A percentile compares a stretch with the other conserved stretches of the same genome.
phyloP scores from a whole-genome alignment of 116 monocot genomes.

The Thalassia testudinum region DNA sequence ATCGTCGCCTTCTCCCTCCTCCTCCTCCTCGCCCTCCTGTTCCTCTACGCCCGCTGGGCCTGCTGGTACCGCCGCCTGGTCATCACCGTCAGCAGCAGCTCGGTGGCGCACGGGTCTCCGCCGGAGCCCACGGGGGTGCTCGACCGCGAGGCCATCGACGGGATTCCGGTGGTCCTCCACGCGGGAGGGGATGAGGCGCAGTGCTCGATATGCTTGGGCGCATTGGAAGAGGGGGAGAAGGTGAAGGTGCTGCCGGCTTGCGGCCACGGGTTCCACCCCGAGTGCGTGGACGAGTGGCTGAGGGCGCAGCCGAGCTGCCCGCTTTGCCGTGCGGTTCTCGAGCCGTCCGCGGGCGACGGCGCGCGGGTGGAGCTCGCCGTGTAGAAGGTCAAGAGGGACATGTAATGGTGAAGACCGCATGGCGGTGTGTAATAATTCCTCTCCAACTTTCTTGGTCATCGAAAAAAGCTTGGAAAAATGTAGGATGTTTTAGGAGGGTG shows the following conservation, averaged over 20 bases:
- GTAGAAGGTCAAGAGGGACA: too few relatives aligned
- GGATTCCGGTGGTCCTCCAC: conserved; percentile 15
- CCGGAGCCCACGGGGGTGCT: conserved; percentile 5
- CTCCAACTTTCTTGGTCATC: too few relatives aligned
- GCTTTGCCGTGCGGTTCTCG: conserved; percentile 30
- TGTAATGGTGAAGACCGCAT: too few relatives aligned
- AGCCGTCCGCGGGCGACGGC: not conserved
- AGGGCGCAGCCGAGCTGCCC: conserved; percentile 40
- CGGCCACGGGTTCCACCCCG: conserved; percentile 45
- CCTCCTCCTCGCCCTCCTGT: conserved; percentile 18
- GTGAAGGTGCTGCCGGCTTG: conserved; percentile 51
- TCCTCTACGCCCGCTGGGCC: conserved; percentile 16
- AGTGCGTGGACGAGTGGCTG: conserved; percentile 63
- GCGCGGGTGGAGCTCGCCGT: too few relatives aligned
- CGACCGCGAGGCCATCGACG: conserved; percentile 15
- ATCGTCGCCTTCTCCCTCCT: conserved; percentile 13
- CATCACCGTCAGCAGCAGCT: not conserved
- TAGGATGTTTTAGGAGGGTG: too few relatives aligned
- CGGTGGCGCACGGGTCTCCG: not conserved
- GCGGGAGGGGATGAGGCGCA: conserved; percentile 15
- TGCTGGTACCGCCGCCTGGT: conserved; percentile 4
- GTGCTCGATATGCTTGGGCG: conserved; percentile 53
- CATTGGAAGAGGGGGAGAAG: conserved; percentile 35
- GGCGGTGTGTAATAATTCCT: too few relatives aligned
- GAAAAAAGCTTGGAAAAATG: too few relatives aligned